These are phyloP conservation scores for Erodium chrysanthum DNA, from an alignment of 441 rosid genomes.

Conservation along the genomic window DNA sequence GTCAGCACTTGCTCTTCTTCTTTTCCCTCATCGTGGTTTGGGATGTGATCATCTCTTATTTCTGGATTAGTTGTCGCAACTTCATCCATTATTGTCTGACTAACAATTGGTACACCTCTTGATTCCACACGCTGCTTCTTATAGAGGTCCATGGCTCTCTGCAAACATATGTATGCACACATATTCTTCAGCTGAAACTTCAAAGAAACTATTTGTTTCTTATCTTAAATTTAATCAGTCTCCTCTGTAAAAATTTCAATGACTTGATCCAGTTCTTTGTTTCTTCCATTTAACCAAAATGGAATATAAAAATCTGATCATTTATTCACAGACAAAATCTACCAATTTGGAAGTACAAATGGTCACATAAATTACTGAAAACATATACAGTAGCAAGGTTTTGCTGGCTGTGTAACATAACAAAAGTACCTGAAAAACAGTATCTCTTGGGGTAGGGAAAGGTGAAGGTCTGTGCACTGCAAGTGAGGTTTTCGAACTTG, in stretches of 20 bases:
- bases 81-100: conserved; percentile 22
- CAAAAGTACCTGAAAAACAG: conserved; percentile 58
- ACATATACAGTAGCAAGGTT: not conserved
- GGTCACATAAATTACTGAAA: not conserved
- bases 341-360: not conserved
- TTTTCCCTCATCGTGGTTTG: conserved; percentile 18
- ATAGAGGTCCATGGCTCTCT: conserved; percentile 77
- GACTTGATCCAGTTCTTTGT: not conserved
- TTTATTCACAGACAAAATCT: not conserved
- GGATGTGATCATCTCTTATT: conserved; percentile 23
- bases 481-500: conserved; percentile 39
- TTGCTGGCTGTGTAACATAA: not conserved
- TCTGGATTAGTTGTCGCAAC: conserved; percentile 21
- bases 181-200: not conserved
- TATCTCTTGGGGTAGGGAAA: conserved; percentile 45
- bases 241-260: not conserved
- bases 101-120: conserved; percentile 25
- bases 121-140: conserved; percentile 53
- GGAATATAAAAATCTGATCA: not conserved
- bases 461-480: conserved; percentile 32
- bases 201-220: not conserved
- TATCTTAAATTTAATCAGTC: not conserved
- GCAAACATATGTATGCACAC: conserved; percentile 17
- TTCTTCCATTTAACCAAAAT: conserved; percentile 3
- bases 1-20: conserved; percentile 20